These are phyloP conservation scores for Aurinia saxatilis DNA, from an alignment of 345 rosid species.

Conservation along the genomic window DNA sequence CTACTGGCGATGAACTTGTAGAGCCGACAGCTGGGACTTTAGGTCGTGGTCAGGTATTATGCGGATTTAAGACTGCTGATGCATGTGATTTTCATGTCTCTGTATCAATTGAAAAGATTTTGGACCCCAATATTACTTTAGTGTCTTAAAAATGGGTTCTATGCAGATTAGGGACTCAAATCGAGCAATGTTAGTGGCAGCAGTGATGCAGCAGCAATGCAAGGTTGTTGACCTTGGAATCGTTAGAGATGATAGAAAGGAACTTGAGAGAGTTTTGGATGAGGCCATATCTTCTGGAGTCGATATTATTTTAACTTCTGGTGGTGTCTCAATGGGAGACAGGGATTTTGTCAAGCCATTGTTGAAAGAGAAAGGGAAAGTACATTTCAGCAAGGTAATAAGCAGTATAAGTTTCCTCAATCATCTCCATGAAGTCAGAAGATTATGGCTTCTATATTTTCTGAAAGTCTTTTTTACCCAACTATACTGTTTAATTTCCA, in stretches of 20 bases:
- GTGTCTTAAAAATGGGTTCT: conserved; percentile 18
- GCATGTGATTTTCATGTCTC: not conserved
- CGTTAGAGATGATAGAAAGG: conserved; percentile 62
- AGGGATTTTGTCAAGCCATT: conserved; percentile 86
- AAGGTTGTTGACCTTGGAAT: conserved; percentile 80
- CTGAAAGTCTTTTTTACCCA: not conserved
- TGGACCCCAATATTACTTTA: conserved; percentile 6
- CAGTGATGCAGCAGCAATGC: conserved; percentile 73
- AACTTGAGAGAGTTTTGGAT: conserved; percentile 59
- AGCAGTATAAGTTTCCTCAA: not conserved
- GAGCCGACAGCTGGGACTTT: conserved; percentile 53
- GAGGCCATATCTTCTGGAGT: conserved; percentile 56
- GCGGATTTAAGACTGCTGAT: not conserved
- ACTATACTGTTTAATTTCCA: conserved; percentile 3
- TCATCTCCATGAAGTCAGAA: not conserved
- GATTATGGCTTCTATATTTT: not conserved
- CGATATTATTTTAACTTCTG: conserved; percentile 80
- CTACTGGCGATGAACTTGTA: conserved; percentile 94
- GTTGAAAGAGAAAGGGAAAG: conserved; percentile 61
- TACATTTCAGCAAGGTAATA: conserved; percentile 69
- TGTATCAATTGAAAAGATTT: not conserved
- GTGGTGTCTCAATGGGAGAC: conserved; percentile 99
- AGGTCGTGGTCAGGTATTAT: conserved; percentile 79
- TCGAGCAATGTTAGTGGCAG: conserved; percentile 83
- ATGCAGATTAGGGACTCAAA: conserved; percentile 95